Evolutionary conservation across 495 filamentous ascomycete genomes (phyloP).

Genomic region (Achaetomiella virescens): DNA sequence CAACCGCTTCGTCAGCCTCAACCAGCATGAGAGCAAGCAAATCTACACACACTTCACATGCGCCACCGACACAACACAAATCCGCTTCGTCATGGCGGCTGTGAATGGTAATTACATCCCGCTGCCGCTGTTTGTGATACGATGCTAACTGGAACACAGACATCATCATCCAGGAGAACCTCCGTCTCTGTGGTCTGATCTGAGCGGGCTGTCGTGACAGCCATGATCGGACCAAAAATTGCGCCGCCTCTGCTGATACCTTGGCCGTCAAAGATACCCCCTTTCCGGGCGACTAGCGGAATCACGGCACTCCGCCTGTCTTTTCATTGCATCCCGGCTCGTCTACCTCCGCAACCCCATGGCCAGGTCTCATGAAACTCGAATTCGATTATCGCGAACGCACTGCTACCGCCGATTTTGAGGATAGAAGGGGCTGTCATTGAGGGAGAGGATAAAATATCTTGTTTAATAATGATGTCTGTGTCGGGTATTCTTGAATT

Average conservation of each 20-base stretch:
- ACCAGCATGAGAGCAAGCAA: conserved; percentile 98
- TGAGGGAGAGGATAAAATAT: conserved; percentile 29
- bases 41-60: conserved; percentile 99
- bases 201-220: conserved; percentile 41
- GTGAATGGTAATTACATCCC: conserved; percentile 70
- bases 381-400: neutral
- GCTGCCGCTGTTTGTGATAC: neutral
- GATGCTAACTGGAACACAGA: conserved; percentile 50
- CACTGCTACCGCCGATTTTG: too few species aligned
- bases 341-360: conserved; percentile 1
- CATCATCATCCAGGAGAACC: conserved; percentile 99
- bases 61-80: conserved; percentile 95
- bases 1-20: conserved; percentile 92
- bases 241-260: neutral
- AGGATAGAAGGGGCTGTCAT: neutral
- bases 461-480: conserved; percentile 37
- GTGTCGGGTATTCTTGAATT: conserved; percentile 21
- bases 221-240: neutral
- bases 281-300: conserved; percentile 4
- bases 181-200: conserved; percentile 95
- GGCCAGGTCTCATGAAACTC: conserved; percentile 1
- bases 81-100: conserved; percentile 99
- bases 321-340: neutral
- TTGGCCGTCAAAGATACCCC: conserved; percentile 15
- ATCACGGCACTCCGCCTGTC: conserved; percentile 7